These are phyloP conservation scores for Cladorrhinum sp. DNA, from an alignment of 2,329 filamentous ascomycete genomes.

Conservation along the genomic window DNA sequence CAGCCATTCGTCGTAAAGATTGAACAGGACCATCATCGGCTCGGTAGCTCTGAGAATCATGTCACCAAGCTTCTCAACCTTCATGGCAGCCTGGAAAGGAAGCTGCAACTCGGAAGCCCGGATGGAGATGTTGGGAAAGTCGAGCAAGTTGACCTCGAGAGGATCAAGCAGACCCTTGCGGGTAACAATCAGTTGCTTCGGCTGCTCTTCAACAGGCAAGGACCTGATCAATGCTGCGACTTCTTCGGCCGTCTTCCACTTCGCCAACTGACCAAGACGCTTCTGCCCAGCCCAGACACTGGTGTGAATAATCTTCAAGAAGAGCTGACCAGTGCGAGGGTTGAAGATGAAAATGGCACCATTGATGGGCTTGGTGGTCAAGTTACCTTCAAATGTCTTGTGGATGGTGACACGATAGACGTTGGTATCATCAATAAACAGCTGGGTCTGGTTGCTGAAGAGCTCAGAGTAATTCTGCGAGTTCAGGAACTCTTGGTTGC, in stretches of 20 bases:
- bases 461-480: conserved; percentile 99
- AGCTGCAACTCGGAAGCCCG: conserved; percentile 94
- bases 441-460: conserved; percentile 97
- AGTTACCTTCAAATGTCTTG: conserved; percentile 98
- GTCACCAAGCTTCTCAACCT: conserved; percentile 97
- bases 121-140: conserved; percentile 99
- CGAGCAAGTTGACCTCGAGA: conserved; percentile 91
- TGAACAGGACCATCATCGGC: conserved; percentile 99
- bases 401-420: conserved; percentile 99
- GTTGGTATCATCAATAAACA: conserved; percentile 99
- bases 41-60: conserved; percentile 98
- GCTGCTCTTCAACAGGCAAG: conserved; percentile 93
- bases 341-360: conserved; percentile 99
- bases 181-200: conserved; percentile 97
- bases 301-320: conserved; percentile 99
- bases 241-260: conserved; percentile 99
- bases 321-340: conserved; percentile 93
- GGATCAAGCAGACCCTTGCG: conserved; percentile 96
- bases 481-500: conserved; percentile 98
- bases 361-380: conserved; percentile 99
- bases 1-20: conserved; percentile 97
- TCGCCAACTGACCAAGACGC: conserved; percentile 94
- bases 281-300: conserved; percentile 99
- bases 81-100: conserved; percentile 99
- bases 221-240: conserved; percentile 95